Evolutionary conservation across 108 stramenopile genomes (phyloP), one percentile per base, ranked within the genome.

Genomic region (Nitzschia sp.): DNA sequence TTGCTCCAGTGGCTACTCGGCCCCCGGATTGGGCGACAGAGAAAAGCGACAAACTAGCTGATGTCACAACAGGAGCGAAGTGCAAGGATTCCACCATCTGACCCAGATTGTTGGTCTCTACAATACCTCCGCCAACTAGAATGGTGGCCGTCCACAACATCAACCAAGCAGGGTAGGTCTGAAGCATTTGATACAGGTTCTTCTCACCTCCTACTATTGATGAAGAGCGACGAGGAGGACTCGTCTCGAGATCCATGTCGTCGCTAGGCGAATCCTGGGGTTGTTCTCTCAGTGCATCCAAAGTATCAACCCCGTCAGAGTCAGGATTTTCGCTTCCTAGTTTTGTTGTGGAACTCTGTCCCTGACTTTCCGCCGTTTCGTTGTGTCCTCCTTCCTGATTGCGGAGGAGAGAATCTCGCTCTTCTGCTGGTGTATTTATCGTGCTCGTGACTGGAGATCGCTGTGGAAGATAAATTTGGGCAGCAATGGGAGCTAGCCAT

Each of bases 31-130:
- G 92, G 1, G 88, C 88, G 0, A 89, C 92, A 31, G 85, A 86
- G 63, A 94, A 94, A 2, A 94, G 36, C n/a, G 89, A 82, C 38
- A 91, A 70, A 44, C 77, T 82, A 2, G 92, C 88, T 0, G 89
- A 76, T 22, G 86, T 78, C 17, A 85, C 74, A 25, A 61, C 68
- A 11, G 80, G 35, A 16, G 67, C 62, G 53, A 91, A 91, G 15
- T 85, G 84, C 53, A 91, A 60, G 3, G 89, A 73, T 41, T 94
- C 87, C 0, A 87, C 88, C 92, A 94, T 94, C 69, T 94, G 86
- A 13, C 86, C 88, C 41, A 94, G 79, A 52, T 94, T 94, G 62
- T 88, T 90, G 5, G 88, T 94, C 73, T 89, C 87, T 2, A 94
- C 80, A 19, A 86, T 94, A 1, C 92, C 92, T 35, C 80, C 85